phyloP scores from a whole-genome alignment of 164 flowering plant species.

The Tetrastigma voinierianum region DNA sequence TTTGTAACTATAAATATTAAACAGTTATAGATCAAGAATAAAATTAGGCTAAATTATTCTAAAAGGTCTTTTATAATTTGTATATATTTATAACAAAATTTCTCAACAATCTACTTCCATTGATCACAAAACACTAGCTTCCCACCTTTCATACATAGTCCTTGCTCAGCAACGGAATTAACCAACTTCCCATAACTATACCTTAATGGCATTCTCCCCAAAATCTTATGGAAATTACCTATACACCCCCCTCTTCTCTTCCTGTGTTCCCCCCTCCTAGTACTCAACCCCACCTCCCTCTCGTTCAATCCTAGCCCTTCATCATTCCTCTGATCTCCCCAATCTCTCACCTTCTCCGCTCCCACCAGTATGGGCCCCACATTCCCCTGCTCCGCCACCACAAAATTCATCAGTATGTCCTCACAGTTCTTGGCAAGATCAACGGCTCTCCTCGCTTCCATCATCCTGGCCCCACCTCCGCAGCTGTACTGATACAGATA shows the following conservation, averaged over 20 bases:
- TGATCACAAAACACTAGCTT: slow-evolving; percentile 71
- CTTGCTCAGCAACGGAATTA: slow-evolving; percentile 72
- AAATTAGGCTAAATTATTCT: too few relatives aligned
- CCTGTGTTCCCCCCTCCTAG: slow-evolving; percentile 64
- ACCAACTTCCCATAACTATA: slow-evolving; percentile 77
- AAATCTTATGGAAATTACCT: slow-evolving; percentile 62
- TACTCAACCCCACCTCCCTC: slow-evolving; percentile 72
- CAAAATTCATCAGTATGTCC: slow-evolving; percentile 91
- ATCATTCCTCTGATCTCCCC: slow-evolving; percentile 77
- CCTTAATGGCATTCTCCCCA: slow-evolving; percentile 76
- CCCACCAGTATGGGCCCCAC: slow-evolving; percentile 72
- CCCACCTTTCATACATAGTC: slow-evolving; percentile 69
- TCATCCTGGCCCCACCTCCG: slow-evolving; percentile 24
- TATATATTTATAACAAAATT: too few relatives aligned
- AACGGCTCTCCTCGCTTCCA: slow-evolving; percentile 40
- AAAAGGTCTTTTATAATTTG: too few relatives aligned
- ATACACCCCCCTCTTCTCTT: slow-evolving; percentile 84
- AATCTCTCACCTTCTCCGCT: slow-evolving; percentile 62
- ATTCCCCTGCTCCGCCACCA: slow-evolving; percentile 47
- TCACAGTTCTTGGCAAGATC: slow-evolving; percentile 70
- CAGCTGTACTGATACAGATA: slow-evolving; percentile 62
- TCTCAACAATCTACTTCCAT: background rate
- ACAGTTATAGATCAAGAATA: too few relatives aligned
- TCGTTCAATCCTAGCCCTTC: slow-evolving; percentile 10
- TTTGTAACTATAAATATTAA: too few relatives aligned